Percentiles rank a stretch among this genome's conserved stretches.
Conservation (phyloP, 495 filamentous ascomycete genomes). For the Hypomontagnella monticulosa region DNA sequence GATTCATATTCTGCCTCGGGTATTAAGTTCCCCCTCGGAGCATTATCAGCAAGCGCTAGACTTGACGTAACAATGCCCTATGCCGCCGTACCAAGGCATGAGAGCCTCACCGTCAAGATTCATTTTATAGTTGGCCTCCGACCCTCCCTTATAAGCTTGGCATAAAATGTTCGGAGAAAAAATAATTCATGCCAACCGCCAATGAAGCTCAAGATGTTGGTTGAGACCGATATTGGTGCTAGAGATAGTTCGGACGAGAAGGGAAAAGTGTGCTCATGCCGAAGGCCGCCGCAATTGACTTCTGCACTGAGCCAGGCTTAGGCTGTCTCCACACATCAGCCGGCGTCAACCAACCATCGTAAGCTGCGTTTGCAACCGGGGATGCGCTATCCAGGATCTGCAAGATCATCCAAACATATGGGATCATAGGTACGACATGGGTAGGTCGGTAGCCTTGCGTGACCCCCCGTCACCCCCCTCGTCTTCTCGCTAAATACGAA, state of each 20-base stretch:
- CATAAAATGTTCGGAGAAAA: neutral
- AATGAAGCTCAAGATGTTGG: conserved; percentile 24
- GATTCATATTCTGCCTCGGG: conserved; percentile 29
- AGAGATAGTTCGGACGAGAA: conserved; percentile 23
- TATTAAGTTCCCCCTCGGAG: conserved; percentile 9
- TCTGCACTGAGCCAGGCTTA: conserved; percentile 22
- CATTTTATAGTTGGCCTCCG: neutral
- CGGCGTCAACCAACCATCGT: conserved; percentile 9
- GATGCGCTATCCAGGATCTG: conserved; percentile 38
- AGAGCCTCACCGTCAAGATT: conserved; percentile 6
- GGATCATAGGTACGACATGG: conserved; percentile 43
- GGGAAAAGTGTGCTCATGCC: conserved; percentile 5
- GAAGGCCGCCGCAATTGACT: conserved; percentile 9
- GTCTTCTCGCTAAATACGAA: conserved; percentile 31
- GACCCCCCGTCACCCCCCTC: conserved; percentile 5
- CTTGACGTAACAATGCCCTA: conserved; percentile 11
- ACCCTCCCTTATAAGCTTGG: conserved; percentile 4
- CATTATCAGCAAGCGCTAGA: conserved; percentile 9
- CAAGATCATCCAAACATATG: conserved; percentile 43
- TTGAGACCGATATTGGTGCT: conserved; percentile 2
- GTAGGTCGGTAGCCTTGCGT: conserved; percentile 18
- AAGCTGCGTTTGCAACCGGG: conserved; percentile 7
- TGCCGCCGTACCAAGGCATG: neutral
- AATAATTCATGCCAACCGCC: conserved; percentile 11
- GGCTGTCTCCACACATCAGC: conserved; percentile 35